Evolutionary conservation across 2,329 filamentous ascomycete genomes (phyloP).

Genomic region (Fusarium newnesense): DNA sequence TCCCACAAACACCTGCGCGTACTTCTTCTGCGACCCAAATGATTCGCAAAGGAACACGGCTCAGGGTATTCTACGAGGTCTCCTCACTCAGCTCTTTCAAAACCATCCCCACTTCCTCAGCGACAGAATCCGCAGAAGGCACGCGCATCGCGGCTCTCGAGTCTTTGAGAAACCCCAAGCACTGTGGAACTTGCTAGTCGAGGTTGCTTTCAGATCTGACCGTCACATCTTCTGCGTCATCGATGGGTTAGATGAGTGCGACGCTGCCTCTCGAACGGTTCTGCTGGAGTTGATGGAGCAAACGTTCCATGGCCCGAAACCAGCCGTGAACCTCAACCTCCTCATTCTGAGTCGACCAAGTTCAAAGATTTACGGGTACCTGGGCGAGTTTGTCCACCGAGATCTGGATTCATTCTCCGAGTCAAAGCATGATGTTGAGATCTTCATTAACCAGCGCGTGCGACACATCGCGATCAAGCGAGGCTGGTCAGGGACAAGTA

Average conservation of each 20-base stretch:
- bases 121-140: slow-evolving; percentile 26
- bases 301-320: slow-evolving; percentile 15
- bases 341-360: slow-evolving; percentile 14
- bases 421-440: slow-evolving; percentile 27
- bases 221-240: slow-evolving; percentile 24
- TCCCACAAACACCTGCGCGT: slow-evolving; percentile 16
- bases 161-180: slow-evolving; percentile 26
- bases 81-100: slow-evolving; percentile 27
- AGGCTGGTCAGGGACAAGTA: slow-evolving; percentile 27
- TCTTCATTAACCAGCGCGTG: slow-evolving; percentile 34
- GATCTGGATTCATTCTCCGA: slow-evolving; percentile 37
- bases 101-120: slow-evolving; percentile 23
- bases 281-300: slow-evolving; percentile 24
- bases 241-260: slow-evolving; percentile 26
- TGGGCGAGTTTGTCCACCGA: slow-evolving; percentile 31
- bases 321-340: slow-evolving; percentile 15
- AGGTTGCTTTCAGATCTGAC: slow-evolving; percentile 24
- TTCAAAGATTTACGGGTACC: slow-evolving; percentile 17
- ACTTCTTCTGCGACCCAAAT: slow-evolving; percentile 24
- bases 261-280: slow-evolving; percentile 10
- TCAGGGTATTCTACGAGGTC: slow-evolving; percentile 17
- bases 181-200: slow-evolving; percentile 25
- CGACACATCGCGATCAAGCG: slow-evolving; percentile 23
- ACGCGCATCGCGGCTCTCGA: slow-evolving; percentile 14
- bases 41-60: slow-evolving; percentile 21